Conservation (phyloP, 208 protist species). For the Trypanosoma congolense region DNA sequence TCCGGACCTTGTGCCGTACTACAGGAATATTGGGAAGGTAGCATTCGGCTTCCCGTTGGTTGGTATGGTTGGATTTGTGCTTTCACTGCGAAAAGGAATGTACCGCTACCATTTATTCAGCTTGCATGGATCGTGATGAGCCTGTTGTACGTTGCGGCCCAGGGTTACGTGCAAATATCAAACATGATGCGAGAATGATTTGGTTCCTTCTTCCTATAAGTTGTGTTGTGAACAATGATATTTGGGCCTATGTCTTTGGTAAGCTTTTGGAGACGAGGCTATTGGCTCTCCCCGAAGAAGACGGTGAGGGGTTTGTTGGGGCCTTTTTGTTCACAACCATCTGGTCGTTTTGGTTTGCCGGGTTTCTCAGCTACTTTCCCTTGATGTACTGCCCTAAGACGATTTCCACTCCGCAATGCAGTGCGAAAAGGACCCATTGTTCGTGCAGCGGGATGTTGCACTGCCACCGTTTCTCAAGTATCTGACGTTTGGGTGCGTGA, state of each 20-base stretch:
- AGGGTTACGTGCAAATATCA: constrained; percentile 55
- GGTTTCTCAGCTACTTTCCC: constrained; percentile 82
- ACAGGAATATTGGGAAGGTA: constrained; percentile 57
- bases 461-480: constrained; percentile 55
- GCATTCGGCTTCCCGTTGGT: constrained; percentile 60
- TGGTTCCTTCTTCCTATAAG: constrained; percentile 90
- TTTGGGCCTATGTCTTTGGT: constrained; percentile 87
- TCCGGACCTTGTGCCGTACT: constrained; percentile 34
- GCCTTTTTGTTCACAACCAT: constrained; percentile 87
- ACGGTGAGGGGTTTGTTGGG: constrained; percentile 86
- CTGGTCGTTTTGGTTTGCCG: constrained; percentile 89
- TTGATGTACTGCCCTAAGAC: constrained; percentile 84
- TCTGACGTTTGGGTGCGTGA: constrained; percentile 36
- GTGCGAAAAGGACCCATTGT: constrained; percentile 73
- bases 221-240: constrained; percentile 89
- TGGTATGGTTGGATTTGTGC: constrained; percentile 85
- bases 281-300: constrained; percentile 88
- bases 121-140: constrained; percentile 89
- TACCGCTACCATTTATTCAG: constrained; percentile 91
- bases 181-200: constrained; percentile 89
- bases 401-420: constrained; percentile 50
- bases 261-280: constrained; percentile 88
- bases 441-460: constrained; percentile 52
- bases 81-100: constrained; percentile 78
- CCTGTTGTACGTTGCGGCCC: constrained; percentile 64